Conservation (phyloP, 73 alveolate species). For the Uronychia setigera region DNA sequence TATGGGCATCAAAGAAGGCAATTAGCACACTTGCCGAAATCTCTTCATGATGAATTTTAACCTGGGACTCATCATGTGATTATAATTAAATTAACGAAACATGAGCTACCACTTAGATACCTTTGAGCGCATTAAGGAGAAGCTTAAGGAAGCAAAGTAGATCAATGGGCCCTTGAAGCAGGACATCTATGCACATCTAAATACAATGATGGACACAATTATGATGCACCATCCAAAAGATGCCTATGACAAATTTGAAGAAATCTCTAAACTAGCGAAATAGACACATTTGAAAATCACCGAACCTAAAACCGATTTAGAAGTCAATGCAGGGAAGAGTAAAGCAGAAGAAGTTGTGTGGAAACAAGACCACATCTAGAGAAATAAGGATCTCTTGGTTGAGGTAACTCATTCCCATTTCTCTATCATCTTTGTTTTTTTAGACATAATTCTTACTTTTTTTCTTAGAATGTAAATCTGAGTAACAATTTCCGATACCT, state of each 20-base stretch:
- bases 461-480: neutral
- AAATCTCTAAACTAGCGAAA: constrained; percentile 61
- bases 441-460: no score
- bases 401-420: neutral
- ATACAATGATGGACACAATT: constrained; percentile 45
- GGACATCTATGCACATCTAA: constrained; percentile 56
- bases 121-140: constrained; percentile 44
- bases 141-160: constrained; percentile 30
- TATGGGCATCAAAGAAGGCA: no score
- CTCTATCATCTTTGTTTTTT: no score
- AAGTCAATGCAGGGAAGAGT: constrained; percentile 29
- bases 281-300: constrained; percentile 51
- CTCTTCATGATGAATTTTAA: no score
- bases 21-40: no score
- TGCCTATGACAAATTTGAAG: constrained; percentile 72
- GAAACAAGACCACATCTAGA: neutral
- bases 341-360: neutral
- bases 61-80: no score
- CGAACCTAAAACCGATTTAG: constrained; percentile 55
- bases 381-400: neutral
- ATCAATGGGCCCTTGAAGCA: no score
- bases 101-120: constrained; percentile 37
- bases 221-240: constrained; percentile 64
- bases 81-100: no score
- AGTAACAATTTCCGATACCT: neutral